phyloP scores from a whole-genome alignment of 1,139 yeast genomes.

The Taiozyma sp. region DNA sequence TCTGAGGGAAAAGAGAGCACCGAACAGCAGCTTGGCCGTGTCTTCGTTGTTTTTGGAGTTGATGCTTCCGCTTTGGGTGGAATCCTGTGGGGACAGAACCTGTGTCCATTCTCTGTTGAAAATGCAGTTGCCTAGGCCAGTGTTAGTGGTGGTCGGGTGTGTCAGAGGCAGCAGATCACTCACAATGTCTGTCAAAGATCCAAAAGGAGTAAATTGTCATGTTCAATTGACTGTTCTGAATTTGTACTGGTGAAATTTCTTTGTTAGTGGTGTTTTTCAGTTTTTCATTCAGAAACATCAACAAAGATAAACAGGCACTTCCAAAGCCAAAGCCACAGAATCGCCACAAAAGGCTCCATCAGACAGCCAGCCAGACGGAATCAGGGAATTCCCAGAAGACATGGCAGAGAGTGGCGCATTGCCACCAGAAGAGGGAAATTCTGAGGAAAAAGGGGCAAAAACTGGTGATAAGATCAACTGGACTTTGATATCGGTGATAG shows the following conservation, averaged over 20 bases:
- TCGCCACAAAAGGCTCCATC: background rate
- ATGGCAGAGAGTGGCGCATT: background rate
- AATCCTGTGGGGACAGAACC: constrained; percentile 14
- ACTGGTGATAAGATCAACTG: background rate
- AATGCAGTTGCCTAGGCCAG: constrained; percentile 47
- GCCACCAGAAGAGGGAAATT: constrained; percentile 2
- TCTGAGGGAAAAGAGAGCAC: constrained; percentile 77
- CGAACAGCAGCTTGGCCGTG: constrained; percentile 75
- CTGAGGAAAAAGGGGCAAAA: background rate
- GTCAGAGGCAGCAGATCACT: constrained; percentile 13
- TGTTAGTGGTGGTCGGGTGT: background rate
- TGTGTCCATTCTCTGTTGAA: constrained; percentile 58
- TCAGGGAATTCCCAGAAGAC: background rate
- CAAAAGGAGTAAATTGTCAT: constrained; percentile 76
- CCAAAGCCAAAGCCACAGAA: background rate
- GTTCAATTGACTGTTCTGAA: background rate
- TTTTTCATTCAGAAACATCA: background rate
- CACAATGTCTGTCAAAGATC: constrained; percentile 85
- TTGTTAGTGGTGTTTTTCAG: background rate
- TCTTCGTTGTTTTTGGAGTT: constrained; percentile 58
- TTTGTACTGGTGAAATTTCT: background rate
- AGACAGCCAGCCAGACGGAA: background rate
- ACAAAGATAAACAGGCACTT: background rate
- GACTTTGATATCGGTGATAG: background rate
- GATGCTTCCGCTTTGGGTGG: constrained; percentile 35